These are phyloP conservation scores for Mucor indicus DNA, from an alignment of 371 early-diverging fungal genomes.

Conservation along the genomic window DNA sequence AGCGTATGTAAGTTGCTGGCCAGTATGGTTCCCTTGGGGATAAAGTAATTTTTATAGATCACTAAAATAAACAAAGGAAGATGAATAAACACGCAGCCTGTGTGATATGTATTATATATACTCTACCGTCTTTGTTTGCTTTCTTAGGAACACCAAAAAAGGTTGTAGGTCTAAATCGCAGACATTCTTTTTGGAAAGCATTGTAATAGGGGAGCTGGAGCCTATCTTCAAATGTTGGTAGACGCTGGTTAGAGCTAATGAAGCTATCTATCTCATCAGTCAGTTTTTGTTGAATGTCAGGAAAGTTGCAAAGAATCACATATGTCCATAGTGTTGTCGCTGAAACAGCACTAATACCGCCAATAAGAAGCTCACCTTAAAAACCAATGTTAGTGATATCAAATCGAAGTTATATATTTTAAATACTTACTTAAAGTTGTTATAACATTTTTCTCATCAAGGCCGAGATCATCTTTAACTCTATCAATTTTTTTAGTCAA, in stretches of 20 bases:
- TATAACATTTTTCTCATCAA: slow-evolving; percentile 13
- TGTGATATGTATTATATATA: too few species aligned
- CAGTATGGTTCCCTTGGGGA: slow-evolving; percentile 15
- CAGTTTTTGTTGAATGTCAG: slow-evolving; percentile 15
- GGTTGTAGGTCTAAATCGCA: slow-evolving; percentile 23
- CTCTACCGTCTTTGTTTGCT: slow-evolving; percentile 26
- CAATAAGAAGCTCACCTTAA: slow-evolving; percentile 13
- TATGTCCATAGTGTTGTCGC: slow-evolving; percentile 8
- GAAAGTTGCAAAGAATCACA: slow-evolving; percentile 12
- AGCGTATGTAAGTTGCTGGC: slow-evolving; percentile 12
- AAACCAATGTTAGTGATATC: too few species aligned
- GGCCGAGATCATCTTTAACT: slow-evolving; percentile 1
- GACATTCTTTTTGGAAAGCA: slow-evolving; percentile 26
- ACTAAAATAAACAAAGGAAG: too few species aligned
- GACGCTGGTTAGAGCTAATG: slow-evolving; percentile 10
- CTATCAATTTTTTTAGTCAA: slow-evolving; percentile 10
- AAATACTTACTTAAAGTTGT: slow-evolving; percentile 19
- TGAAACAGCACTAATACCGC: slow-evolving; percentile 7
- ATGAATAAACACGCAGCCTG: not conserved
- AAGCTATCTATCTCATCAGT: slow-evolving; percentile 15
- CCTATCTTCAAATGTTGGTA: slow-evolving; percentile 18
- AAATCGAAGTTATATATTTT: too few species aligned
- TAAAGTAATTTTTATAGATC: slow-evolving; percentile 13
- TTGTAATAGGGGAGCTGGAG: slow-evolving; percentile 19
- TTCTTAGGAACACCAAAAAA: slow-evolving; percentile 29